Conservation (phyloP, 345 rosid genomes). For the Limnanthes douglasii region DNA sequence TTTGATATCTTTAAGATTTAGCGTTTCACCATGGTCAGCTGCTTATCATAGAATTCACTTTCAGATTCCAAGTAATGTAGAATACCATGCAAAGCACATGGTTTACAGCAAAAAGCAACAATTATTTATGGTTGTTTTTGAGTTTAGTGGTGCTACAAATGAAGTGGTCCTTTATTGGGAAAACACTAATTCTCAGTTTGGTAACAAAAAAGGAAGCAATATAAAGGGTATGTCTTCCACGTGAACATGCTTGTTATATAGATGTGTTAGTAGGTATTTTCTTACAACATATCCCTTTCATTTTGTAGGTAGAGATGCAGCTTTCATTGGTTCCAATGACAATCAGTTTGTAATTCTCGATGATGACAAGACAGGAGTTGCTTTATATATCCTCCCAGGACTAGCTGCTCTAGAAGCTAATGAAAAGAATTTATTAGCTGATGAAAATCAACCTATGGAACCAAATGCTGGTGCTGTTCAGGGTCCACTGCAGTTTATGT, state of each 20-base stretch:
- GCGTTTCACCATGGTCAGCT: background rate
- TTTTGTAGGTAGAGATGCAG: slow-evolving; percentile 72
- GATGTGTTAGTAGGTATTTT: slow-evolving; percentile 1
- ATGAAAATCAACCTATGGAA: slow-evolving; percentile 42
- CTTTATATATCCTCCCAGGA: slow-evolving; percentile 64
- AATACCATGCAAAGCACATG: slow-evolving; percentile 55
- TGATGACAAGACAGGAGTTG: slow-evolving; percentile 78
- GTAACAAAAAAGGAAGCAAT: slow-evolving; percentile 65
- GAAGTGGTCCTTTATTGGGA: slow-evolving; percentile 94
- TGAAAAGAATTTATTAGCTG: slow-evolving; percentile 41
- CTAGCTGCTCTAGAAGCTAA: slow-evolving; percentile 36
- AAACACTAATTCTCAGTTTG: slow-evolving; percentile 49
- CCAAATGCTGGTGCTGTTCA: slow-evolving; percentile 42
- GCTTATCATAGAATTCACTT: slow-evolving; percentile 11
- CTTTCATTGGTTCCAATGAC: slow-evolving; percentile 75
- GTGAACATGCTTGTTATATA: slow-evolving; percentile 4
- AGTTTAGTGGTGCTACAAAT: slow-evolving; percentile 65
- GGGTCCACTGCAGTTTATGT: slow-evolving; percentile 77
- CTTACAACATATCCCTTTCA: slow-evolving; percentile 1
- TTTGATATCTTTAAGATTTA: slow-evolving; percentile 5
- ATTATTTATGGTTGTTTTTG: slow-evolving; percentile 75
- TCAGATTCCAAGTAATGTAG: slow-evolving; percentile 81
- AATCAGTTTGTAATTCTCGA: slow-evolving; percentile 90
- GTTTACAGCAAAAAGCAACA: slow-evolving; percentile 59
- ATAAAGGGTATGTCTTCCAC: slow-evolving; percentile 48